These are phyloP conservation scores for Tuber melanosporum DNA, from an alignment of 495 filamentous ascomycete species.

Conservation along the genomic window DNA sequence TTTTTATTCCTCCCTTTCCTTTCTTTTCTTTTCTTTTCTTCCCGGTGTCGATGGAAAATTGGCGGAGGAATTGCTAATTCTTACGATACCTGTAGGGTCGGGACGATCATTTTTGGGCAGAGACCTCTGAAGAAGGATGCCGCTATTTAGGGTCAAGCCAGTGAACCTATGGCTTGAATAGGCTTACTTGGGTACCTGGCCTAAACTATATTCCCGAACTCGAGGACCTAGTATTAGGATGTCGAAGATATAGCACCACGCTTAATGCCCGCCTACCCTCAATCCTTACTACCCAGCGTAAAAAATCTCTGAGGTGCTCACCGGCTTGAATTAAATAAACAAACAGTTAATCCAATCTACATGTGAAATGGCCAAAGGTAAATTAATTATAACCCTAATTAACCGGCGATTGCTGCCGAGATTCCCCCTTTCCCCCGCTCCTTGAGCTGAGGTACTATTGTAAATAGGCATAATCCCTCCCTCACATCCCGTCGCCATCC, in stretches of 20 bases:
- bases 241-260: background rate
- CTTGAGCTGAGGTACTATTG: background rate
- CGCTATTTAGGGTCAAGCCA: background rate
- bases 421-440: background rate
- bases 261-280: background rate
- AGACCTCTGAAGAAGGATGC: slow-evolving; percentile 56
- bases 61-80: background rate
- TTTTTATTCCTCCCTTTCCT: background rate
- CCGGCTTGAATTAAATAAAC: background rate
- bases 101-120: slow-evolving; percentile 85
- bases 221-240: background rate
- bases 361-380: background rate
- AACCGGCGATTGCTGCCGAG: background rate
- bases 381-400: background rate
- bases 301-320: background rate
- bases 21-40: background rate
- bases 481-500: background rate
- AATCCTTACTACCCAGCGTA: background rate
- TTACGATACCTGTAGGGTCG: slow-evolving; percentile 52
- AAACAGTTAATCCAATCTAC: background rate
- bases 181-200: background rate
- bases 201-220: background rate
- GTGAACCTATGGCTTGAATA: background rate
- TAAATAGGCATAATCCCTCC: background rate
- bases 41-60: background rate